These are phyloP conservation scores for Penicillium sp. DNA, from an alignment of 2,329 filamentous ascomycete genomes.

Conservation along the genomic window DNA sequence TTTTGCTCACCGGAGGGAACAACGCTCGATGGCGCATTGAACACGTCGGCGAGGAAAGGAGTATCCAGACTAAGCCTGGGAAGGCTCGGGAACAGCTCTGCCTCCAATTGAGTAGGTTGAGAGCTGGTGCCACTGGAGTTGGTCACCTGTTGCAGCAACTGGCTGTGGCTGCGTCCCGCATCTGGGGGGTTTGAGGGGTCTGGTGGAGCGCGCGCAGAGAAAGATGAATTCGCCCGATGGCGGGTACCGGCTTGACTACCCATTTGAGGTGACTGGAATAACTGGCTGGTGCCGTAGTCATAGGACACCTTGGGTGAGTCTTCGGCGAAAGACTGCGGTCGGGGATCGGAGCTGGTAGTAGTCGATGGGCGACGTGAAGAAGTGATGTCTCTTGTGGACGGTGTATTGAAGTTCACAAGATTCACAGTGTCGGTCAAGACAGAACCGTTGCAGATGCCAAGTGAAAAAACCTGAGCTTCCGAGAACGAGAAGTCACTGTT, in stretches of 20 bases:
- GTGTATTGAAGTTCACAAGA: constrained; percentile 60
- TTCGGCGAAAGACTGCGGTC: constrained; percentile 64
- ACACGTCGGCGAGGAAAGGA: constrained; percentile 43
- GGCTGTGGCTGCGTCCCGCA: constrained; percentile 49
- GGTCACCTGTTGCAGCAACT: constrained; percentile 49
- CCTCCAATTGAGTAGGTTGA: constrained; percentile 5
- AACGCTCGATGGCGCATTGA: constrained; percentile 29
- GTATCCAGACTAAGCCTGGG: constrained; percentile 47
- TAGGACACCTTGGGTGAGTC: constrained; percentile 62
- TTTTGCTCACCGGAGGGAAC: constrained; percentile 14
- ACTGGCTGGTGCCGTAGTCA: constrained; percentile 66
- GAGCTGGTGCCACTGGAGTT: constrained; percentile 39
- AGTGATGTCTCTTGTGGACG: constrained; percentile 39
- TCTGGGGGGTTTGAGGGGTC: constrained; percentile 59
- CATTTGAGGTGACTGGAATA: constrained; percentile 59
- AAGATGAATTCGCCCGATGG: constrained; percentile 56
- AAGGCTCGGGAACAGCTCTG: constrained; percentile 38
- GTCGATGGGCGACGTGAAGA: constrained; percentile 51
- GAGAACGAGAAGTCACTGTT: constrained; percentile 73
- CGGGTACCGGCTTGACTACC: constrained; percentile 39
- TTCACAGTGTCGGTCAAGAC: constrained; percentile 59
- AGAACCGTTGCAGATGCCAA: constrained; percentile 75
- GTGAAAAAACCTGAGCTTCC: constrained; percentile 66
- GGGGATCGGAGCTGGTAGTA: constrained; percentile 52
- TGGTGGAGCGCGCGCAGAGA: constrained; percentile 51